Percentiles rank a stretch among this genome's conserved stretches.
Conservation (phyloP, 2,329 filamentous ascomycete genomes). For the Fusarium bulbicola region DNA sequence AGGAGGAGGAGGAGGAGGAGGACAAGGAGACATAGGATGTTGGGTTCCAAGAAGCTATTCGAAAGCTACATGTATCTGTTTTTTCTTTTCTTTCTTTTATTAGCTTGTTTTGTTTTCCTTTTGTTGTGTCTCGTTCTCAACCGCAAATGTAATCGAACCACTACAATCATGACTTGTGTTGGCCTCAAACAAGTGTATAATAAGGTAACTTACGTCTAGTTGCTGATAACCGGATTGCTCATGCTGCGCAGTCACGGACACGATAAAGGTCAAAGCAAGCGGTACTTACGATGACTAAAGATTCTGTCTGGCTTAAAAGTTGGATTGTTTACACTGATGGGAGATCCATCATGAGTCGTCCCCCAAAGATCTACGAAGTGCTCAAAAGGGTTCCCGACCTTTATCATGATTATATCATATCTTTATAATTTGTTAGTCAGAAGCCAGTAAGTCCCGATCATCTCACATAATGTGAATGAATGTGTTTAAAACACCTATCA, state of each 20-base stretch:
- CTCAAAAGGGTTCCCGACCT: background rate
- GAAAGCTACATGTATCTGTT: background rate
- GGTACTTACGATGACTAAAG: background rate
- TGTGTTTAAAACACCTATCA: background rate
- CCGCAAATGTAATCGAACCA: background rate
- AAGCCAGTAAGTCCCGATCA: background rate
- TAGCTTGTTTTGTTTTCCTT: background rate
- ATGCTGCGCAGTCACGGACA: background rate
- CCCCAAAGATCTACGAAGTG: background rate
- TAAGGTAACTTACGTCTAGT: background rate
- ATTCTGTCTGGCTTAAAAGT: background rate
- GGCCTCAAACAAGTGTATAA: background rate
- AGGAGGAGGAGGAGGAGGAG: background rate
- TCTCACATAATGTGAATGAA: background rate
- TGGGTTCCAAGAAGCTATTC: background rate
- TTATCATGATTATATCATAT: background rate
- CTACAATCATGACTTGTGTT: background rate
- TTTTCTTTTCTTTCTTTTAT: background rate
- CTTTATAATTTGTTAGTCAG: background rate
- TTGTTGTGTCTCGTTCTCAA: background rate
- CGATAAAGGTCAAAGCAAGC: background rate
- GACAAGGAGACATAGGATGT: background rate
- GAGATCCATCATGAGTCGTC: background rate
- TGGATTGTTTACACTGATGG: background rate
- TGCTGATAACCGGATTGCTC: background rate